phyloP scores from a whole-genome alignment of 1,139 yeast species.

The Hyphopichia khmerensis region DNA sequence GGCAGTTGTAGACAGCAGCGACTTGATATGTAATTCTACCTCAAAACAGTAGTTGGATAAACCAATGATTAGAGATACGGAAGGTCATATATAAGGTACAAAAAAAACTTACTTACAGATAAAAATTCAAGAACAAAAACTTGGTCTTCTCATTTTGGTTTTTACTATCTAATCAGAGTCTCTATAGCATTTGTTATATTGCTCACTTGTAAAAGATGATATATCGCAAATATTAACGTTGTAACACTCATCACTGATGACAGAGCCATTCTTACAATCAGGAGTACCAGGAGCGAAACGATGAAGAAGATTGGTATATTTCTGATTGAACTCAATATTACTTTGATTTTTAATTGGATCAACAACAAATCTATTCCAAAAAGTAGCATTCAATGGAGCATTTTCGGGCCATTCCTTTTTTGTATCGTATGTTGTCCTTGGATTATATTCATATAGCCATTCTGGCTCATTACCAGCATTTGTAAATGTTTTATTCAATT shows the following conservation, averaged over 20 bases:
- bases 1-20: no score
- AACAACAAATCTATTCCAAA: constrained; percentile 50
- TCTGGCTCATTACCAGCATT: constrained; percentile 50
- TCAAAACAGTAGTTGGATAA: no score
- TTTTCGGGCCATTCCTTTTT: constrained; percentile 46
- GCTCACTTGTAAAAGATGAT: constrained; percentile 17
- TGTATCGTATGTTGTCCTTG: constrained; percentile 51
- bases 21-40: no score
- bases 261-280: constrained; percentile 37
- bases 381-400: constrained; percentile 58
- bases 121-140: no score
- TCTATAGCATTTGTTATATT: constrained; percentile 13
- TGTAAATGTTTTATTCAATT: constrained; percentile 50
- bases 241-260: constrained; percentile 34
- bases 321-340: constrained; percentile 43
- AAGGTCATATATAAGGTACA: no score
- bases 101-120: no score
- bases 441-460: constrained; percentile 56
- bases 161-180: no score
- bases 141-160: no score
- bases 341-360: constrained; percentile 30
- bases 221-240: constrained; percentile 45
- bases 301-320: constrained; percentile 46
- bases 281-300: constrained; percentile 54
- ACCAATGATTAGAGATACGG: no score